Evolutionary conservation across 805 yeast genomes (phyloP).

Genomic region (Kodamaea kakaduensis): DNA sequence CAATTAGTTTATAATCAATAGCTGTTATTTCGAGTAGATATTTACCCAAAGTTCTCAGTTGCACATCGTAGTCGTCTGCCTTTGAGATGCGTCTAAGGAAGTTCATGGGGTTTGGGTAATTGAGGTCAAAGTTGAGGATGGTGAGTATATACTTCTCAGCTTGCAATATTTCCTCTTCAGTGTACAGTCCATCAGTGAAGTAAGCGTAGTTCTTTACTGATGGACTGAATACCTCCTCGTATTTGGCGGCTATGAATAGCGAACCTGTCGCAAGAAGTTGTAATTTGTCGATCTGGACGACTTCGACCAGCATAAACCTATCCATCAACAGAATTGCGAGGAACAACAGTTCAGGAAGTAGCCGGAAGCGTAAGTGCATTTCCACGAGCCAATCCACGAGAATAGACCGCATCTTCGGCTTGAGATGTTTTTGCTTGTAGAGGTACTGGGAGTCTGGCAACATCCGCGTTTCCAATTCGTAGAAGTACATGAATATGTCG

Average conservation of each 20-base stretch:
- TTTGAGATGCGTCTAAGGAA: constrained; percentile 83
- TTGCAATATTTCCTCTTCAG: constrained; percentile 73
- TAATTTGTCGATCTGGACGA: constrained; percentile 70
- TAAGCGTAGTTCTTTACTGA: constrained; percentile 81
- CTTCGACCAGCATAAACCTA: constrained; percentile 71
- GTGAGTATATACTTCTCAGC: constrained; percentile 80
- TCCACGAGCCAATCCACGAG: constrained; percentile 93
- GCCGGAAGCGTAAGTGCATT: constrained; percentile 77
- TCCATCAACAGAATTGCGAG: constrained; percentile 85
- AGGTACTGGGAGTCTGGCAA: constrained; percentile 71
- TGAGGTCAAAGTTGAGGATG: constrained; percentile 66
- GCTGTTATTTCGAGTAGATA: constrained; percentile 74
- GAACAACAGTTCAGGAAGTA: constrained; percentile 81
- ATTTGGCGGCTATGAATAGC: constrained; percentile 85
- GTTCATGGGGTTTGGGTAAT: constrained; percentile 87
- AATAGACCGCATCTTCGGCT: constrained; percentile 81
- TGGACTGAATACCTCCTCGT: constrained; percentile 88
- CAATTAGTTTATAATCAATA: constrained; percentile 72
- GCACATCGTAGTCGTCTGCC: constrained; percentile 85
- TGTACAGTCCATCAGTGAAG: constrained; percentile 81
- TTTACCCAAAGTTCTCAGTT: constrained; percentile 80
- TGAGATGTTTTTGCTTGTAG: constrained; percentile 57
- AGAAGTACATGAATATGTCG: constrained; percentile 79
- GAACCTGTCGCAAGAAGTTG: constrained; percentile 86
- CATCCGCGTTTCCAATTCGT: constrained; percentile 66